Conservation (phyloP, 305 asterid species). For the Fraxinus ornus region DNA sequence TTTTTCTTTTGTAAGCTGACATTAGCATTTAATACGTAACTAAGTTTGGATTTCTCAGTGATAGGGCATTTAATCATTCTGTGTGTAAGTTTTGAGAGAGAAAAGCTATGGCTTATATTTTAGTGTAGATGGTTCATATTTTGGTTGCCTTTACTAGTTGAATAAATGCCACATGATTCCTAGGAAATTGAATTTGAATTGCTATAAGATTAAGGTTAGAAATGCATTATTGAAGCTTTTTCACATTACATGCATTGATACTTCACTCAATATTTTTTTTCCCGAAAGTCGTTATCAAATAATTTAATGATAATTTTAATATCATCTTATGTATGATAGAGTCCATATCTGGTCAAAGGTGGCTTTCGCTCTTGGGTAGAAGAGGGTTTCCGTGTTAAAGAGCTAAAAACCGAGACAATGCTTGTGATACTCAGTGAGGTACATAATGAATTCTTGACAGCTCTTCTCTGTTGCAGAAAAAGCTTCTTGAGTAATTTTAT, state of each 20-base stretch:
- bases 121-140: background rate
- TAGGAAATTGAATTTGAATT: slow-evolving; percentile 10
- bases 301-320: slow-evolving; percentile 14
- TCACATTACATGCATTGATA: background rate
- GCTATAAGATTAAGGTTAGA: background rate
- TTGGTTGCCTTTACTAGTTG: slow-evolving; percentile 1
- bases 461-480: background rate
- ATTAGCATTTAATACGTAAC: background rate
- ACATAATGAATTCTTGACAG: slow-evolving; percentile 9
- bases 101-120: background rate
- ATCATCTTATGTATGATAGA: slow-evolving; percentile 38
- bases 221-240: slow-evolving; percentile 13
- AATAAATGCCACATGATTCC: background rate
- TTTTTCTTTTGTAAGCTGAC: background rate
- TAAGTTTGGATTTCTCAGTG: background rate
- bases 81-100: background rate
- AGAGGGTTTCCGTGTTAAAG: slow-evolving; percentile 73
- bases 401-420: slow-evolving; percentile 78
- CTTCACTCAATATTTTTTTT: background rate
- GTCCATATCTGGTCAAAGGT: slow-evolving; percentile 77
- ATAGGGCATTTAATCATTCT: background rate
- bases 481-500: background rate
- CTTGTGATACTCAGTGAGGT: slow-evolving; percentile 85
- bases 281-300: background rate
- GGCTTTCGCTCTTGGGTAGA: slow-evolving; percentile 90